These are phyloP conservation scores for Claviceps humidiphila DNA, from an alignment of 2,329 filamentous ascomycete species.

Conservation along the genomic window DNA sequence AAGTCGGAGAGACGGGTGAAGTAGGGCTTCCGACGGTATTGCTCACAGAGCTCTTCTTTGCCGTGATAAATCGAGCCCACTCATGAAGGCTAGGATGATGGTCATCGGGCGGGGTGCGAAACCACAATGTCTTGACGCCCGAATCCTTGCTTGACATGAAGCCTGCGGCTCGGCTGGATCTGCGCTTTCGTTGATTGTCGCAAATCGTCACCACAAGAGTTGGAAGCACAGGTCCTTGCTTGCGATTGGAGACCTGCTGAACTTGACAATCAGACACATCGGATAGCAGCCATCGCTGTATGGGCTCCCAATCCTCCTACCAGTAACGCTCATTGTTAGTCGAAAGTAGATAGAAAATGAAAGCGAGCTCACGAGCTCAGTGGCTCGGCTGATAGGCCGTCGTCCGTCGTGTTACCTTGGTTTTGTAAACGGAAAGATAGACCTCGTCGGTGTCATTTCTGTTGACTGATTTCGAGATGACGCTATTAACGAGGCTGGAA, in stretches of 20 bases:
- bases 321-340: conserved; percentile 4
- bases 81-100: conserved; percentile 39
- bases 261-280: conserved; percentile 44
- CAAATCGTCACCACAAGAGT: conserved; percentile 46
- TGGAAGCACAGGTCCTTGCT: conserved; percentile 44
- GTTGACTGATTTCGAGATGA: conserved; percentile 23
- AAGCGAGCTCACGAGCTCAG: not conserved
- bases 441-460: conserved; percentile 27
- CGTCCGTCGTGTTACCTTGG: conserved; percentile 28
- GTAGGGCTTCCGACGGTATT: conserved; percentile 33
- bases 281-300: conserved; percentile 38
- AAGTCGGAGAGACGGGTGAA: conserved; percentile 41
- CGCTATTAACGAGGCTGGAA: conserved; percentile 24
- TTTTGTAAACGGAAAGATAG: conserved; percentile 42
- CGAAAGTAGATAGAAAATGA: too few relatives aligned
- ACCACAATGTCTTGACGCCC: conserved; percentile 37
- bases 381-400: too few relatives aligned
- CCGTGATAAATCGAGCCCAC: conserved; percentile 43
- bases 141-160: conserved; percentile 39
- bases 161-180: conserved; percentile 49
- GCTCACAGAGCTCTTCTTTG: conserved; percentile 30
- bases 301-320: conserved; percentile 38
- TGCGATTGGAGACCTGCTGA: conserved; percentile 46
- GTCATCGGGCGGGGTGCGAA: conserved; percentile 41
- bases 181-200: conserved; percentile 49